Evolutionary conservation across 1,284 basidiomycete species (phyloP).

Genomic region (Agaricales sp.): DNA sequence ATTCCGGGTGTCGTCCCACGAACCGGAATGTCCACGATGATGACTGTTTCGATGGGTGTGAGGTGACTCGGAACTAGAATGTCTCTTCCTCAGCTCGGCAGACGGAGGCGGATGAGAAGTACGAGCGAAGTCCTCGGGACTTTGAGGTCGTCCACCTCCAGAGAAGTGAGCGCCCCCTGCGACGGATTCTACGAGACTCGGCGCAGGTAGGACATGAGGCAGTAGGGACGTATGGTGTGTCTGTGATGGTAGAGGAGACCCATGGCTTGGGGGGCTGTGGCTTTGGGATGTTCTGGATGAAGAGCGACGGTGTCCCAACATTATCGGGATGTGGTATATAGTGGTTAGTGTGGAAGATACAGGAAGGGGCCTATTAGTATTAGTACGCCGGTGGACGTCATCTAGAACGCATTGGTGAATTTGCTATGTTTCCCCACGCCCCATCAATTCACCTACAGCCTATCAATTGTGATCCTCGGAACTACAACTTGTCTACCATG

Average conservation of each 20-base stretch:
- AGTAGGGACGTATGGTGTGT: slow-evolving; percentile 33
- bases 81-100: background rate
- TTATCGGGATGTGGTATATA: too few species aligned
- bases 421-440: too few species aligned
- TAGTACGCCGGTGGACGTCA: too few species aligned
- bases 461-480: too few species aligned
- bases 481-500: too few species aligned
- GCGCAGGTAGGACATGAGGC: slow-evolving; percentile 31
- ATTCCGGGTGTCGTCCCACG: background rate
- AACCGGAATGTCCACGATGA: slow-evolving; percentile 3
- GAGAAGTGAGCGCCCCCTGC: slow-evolving; percentile 51
- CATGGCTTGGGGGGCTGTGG: too few species aligned
- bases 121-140: background rate
- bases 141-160: slow-evolving; percentile 18
- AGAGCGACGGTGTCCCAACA: too few species aligned
- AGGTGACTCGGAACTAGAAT: background rate
- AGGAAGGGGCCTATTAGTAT: too few species aligned
- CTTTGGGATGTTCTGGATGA: too few species aligned
- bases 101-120: background rate
- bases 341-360: too few species aligned
- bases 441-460: too few species aligned
- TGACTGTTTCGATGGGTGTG: slow-evolving; percentile 24
- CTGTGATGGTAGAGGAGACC: slow-evolving; percentile 30
- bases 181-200: slow-evolving; percentile 42
- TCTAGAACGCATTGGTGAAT: too few species aligned